Evolutionary conservation across 2,329 filamentous ascomycete species (phyloP).

Genomic region (Botrytis porri): DNA sequence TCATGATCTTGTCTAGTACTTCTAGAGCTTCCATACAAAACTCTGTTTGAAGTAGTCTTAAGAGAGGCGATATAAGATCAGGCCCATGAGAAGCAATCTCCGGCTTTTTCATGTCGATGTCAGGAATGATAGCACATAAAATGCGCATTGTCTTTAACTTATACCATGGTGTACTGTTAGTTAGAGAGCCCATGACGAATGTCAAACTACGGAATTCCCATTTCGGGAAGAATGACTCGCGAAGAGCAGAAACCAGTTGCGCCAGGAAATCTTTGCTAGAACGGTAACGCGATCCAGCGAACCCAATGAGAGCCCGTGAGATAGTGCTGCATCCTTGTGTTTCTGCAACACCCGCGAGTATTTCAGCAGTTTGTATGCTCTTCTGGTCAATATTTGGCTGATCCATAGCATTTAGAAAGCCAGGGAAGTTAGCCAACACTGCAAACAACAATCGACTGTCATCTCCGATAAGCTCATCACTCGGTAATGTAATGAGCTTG

Average conservation of each 20-base stretch:
- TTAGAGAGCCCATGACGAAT: conserved; percentile 86
- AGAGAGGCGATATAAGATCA: conserved; percentile 88
- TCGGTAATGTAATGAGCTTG: conserved; percentile 73
- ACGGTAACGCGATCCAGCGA: conserved; percentile 64
- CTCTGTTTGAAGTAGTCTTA: conserved; percentile 86
- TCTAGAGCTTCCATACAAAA: conserved; percentile 89
- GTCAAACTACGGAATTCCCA: conserved; percentile 83
- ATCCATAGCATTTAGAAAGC: conserved; percentile 78
- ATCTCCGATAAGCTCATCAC: conserved; percentile 76
- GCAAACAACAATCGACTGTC: conserved; percentile 80
- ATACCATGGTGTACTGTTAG: conserved; percentile 85
- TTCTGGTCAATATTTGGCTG: conserved; percentile 53
- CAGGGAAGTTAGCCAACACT: conserved; percentile 86
- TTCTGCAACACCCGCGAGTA: conserved; percentile 71
- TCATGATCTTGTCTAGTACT: conserved; percentile 93
- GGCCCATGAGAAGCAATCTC: conserved; percentile 89
- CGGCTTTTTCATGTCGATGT: conserved; percentile 88
- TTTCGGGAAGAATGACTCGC: conserved; percentile 74
- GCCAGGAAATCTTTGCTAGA: conserved; percentile 72
- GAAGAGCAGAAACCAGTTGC: conserved; percentile 70
- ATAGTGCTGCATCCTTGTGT: conserved; percentile 66
- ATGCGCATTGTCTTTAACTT: conserved; percentile 92
- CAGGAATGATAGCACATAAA: conserved; percentile 77
- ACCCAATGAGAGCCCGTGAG: conserved; percentile 65
- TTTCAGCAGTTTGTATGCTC: conserved; percentile 61